Base-by-base conservation (phyloP, 306 rosid species). In the Carpinus fangiana region DNA sequence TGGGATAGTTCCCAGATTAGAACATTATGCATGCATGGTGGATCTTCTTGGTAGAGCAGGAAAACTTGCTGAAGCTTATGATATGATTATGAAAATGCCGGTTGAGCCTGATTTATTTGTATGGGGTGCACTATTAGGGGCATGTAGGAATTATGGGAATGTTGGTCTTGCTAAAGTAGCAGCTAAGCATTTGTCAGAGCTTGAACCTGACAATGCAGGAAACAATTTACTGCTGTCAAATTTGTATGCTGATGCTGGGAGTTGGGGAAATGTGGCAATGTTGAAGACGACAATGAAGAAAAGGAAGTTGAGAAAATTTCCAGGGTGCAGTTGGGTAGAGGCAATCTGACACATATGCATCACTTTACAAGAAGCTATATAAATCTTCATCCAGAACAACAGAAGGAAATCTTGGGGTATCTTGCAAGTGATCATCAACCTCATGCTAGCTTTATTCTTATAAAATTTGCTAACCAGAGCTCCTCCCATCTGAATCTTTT, bases 101-200 rank as follows among this genome's bases (percentile, higher is more conserved):
- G 78, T 85, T 68, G 73, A 91, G 71, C 89, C 98, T 8, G 98
- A 93, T 86, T 75, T 91, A 77, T 93, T 87, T 79, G 97, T 91
- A 11, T 93, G 98, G 98, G 98, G 98, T 79, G 93, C 98, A 68
- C 76, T 93, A n/a, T 74, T 91, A 55, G 96, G 97, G 47, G 96
- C 93, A 20, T 89, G 97, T 82, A 86, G 89, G 76, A 91, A 86
- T 62, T 89, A 93, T 77, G 92, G 97, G 82, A 80, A 82, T 65
- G 72, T 76, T 52, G 90, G 88, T 76, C 90, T 93, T 13, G 97
- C 96, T 18, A 93, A 93, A 79, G 76, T 82, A 72, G 98, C 98
- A 46, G 82, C 92, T 12, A 87, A 78, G 85, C 97, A 87, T 87
- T 45, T 45, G 48, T 45, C 48, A 0, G 48, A 45, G 48, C 48